phyloP scores from a whole-genome alignment of 2,329 filamentous ascomycete species.

The Curvularia sp. region DNA sequence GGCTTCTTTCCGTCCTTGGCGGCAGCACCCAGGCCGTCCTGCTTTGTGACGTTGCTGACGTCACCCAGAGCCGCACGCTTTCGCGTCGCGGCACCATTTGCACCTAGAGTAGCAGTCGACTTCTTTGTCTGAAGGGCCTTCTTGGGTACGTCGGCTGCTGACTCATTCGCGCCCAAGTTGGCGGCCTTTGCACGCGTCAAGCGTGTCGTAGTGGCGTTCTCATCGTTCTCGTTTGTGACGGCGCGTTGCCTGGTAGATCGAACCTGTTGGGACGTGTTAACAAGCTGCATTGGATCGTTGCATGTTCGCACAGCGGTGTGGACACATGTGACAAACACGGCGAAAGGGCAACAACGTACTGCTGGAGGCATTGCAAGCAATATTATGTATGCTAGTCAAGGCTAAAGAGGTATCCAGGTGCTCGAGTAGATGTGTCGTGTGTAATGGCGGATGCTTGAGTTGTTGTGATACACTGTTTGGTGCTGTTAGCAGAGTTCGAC shows the following conservation, averaged over 20 bases:
- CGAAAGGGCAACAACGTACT: constrained; percentile 54
- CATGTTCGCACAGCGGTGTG: constrained; percentile 17
- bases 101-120: constrained; percentile 45
- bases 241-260: constrained; percentile 76
- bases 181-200: constrained; percentile 93
- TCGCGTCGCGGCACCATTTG: constrained; percentile 59
- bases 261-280: constrained; percentile 62
- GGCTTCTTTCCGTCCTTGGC: constrained; percentile 74
- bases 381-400: constrained; percentile 48
- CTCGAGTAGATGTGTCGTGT: constrained; percentile 35
- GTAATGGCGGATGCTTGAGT: constrained; percentile 38
- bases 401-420: constrained; percentile 39
- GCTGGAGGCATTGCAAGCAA: constrained; percentile 62
- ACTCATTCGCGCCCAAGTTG: constrained; percentile 63
- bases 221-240: constrained; percentile 91
- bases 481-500: constrained; percentile 36
- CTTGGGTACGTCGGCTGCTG: constrained; percentile 64
- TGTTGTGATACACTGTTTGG: constrained; percentile 50
- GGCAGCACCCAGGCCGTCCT: constrained; percentile 56
- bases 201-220: constrained; percentile 80
- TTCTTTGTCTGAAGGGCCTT: constrained; percentile 57
- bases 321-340: constrained; percentile 18
- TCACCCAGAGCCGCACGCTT: constrained; percentile 89
- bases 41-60: constrained; percentile 93
- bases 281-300: constrained; percentile 20